phyloP scores from a whole-genome alignment of 768 basidiomycete species.

The Serpula lacrymans region DNA sequence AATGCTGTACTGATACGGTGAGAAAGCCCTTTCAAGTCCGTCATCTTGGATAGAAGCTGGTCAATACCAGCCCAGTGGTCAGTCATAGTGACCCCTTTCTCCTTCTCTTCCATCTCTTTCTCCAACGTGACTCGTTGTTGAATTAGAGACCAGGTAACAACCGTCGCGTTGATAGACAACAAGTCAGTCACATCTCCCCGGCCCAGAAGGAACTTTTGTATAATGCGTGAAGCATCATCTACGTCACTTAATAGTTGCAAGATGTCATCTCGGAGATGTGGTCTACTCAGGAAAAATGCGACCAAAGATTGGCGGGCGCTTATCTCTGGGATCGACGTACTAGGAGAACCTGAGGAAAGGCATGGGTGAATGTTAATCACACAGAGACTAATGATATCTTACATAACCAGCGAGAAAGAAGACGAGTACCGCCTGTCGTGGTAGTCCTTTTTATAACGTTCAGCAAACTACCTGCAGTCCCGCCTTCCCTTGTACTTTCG shows the following conservation, averaged over 20 bases:
- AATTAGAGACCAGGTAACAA: slow-evolving; percentile 57
- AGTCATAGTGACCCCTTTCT: slow-evolving; percentile 14
- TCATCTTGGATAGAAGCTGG: slow-evolving; percentile 50
- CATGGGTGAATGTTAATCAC: slow-evolving; percentile 10
- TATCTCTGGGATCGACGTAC: slow-evolving; percentile 71
- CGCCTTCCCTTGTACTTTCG: slow-evolving; percentile 71
- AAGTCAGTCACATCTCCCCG: slow-evolving; percentile 68
- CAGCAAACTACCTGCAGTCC: slow-evolving; percentile 68
- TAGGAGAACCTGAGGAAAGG: slow-evolving; percentile 67
- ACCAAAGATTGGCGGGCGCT: slow-evolving; percentile 74
- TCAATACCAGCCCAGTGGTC: slow-evolving; percentile 59
- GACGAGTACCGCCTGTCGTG: slow-evolving; percentile 73
- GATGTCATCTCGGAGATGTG: slow-evolving; percentile 66
- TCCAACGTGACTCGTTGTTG: slow-evolving; percentile 52
- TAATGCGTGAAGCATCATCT: slow-evolving; percentile 71
- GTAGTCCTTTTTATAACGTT: slow-evolving; percentile 73
- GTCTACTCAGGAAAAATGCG: slow-evolving; percentile 58
- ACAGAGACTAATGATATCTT: slow-evolving; percentile 23
- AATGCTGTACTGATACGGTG: slow-evolving; percentile 52
- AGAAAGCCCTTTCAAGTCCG: slow-evolving; percentile 49
- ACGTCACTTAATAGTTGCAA: slow-evolving; percentile 48
- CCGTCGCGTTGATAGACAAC: slow-evolving; percentile 57
- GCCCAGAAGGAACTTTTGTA: slow-evolving; percentile 72
- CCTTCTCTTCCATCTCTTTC: slow-evolving; percentile 44
- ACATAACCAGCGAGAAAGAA: slow-evolving; percentile 79